These are phyloP conservation scores for Drechslerella coelobrocha DNA, from an alignment of 2,329 filamentous ascomycete species.

Conservation along the genomic window DNA sequence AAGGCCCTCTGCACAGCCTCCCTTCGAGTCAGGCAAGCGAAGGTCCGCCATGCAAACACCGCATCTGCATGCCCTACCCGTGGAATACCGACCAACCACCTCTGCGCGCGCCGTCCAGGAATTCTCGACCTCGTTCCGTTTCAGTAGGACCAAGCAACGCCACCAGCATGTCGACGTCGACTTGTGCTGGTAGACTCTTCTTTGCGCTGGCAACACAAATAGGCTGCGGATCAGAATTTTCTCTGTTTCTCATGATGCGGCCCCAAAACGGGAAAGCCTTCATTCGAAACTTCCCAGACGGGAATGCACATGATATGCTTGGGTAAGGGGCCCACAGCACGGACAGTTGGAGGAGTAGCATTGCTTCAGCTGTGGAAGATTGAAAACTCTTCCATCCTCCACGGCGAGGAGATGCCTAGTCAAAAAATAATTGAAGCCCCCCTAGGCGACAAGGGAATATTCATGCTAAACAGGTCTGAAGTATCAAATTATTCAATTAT, in stretches of 20 bases:
- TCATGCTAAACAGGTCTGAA: no score
- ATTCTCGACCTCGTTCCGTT: background rate
- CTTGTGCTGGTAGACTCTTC: background rate
- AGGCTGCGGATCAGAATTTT: background rate
- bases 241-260: slow-evolving; percentile 1
- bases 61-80: slow-evolving; percentile 1
- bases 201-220: background rate
- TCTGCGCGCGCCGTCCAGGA: background rate
- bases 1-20: slow-evolving; percentile 3
- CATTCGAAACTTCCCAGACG: background rate
- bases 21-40: background rate
- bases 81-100: slow-evolving; percentile 7
- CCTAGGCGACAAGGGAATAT: no score
- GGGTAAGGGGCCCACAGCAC: no score
- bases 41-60: background rate
- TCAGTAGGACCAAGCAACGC: background rate
- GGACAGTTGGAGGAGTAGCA: no score
- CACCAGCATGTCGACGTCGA: background rate
- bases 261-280: background rate
- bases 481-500: background rate
- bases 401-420: no score
- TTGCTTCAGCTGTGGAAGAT: no score
- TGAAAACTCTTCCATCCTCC: no score
- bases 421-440: no score
- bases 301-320: background rate